Evolutionary conservation across 352 stramenopile species (phyloP), one percentile per base, ranked within the genome.

Genomic region (Globisporangium middletonii): DNA sequence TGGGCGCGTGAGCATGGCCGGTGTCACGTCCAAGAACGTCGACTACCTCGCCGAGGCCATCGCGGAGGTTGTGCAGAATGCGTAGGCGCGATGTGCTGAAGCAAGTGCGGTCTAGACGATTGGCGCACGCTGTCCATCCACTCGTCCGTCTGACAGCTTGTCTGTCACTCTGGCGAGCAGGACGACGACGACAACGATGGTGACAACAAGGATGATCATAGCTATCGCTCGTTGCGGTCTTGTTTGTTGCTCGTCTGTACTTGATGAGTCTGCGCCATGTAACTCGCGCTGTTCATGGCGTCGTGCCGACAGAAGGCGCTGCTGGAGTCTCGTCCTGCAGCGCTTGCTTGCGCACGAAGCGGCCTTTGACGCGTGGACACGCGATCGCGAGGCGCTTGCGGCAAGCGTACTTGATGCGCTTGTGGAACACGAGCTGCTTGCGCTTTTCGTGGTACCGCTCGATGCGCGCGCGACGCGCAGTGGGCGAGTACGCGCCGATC

Each of bases 1-100:
- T 77, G 97, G 97, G 41, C 93, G 97, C 67, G 97, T 99, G 68
- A 98, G 89, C 67, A 98, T 98, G 90, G 95, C 95, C 57, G 96
- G 97, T 61, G 82, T 99, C 13, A 99, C 89, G 61, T 91, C 86
- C 55, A 97, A 96, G 66, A 99, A 99, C 81, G 89, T 99, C 45
- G 79, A 98, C 54, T 98, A 99, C 74, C 80, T 99, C 63, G 96
- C 96, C 33, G 63, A 97, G 67, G 85, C 88, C 54, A 98, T 99
- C 61, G 82, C 95, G 67, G 95, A 98, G 64, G 94, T 98, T 51
- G 80, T 87, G 48, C 80, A 90, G 69, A 87, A 88, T 65, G 84
- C 84, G 45, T 94, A 90, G 73, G 50, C 46, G 19, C 30, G 38
- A 8, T 26, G n/a, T 53, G 19, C 13, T 19, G 13, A 4, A 9